Evolutionary conservation across 148 eudicot species (phyloP).

Genomic region (Nyssa sinensis): DNA sequence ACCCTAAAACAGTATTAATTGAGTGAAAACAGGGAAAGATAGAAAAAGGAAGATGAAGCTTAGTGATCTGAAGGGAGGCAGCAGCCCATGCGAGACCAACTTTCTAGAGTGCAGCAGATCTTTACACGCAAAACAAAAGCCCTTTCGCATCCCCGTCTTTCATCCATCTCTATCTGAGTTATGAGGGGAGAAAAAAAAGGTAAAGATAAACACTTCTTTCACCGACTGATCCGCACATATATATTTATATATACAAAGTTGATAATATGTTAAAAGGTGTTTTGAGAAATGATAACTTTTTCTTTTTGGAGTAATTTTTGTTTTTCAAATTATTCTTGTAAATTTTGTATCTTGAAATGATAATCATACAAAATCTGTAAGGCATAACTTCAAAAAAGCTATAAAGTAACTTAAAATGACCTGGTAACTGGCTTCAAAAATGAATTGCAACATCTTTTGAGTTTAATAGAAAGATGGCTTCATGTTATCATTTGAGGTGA

Average conservation of each 20-base stretch:
- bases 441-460: too few species aligned
- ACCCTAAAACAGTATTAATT: not conserved
- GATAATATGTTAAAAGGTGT: not conserved
- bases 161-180: conserved; percentile 19
- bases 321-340: not conserved
- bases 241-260: too few species aligned
- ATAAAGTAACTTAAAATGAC: too few species aligned
- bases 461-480: too few species aligned
- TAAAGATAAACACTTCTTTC: not conserved
- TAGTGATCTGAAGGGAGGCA: not conserved
- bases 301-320: too few species aligned
- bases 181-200: not conserved
- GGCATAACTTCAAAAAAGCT: too few species aligned
- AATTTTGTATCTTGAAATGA: not conserved
- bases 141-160: conserved; percentile 21
- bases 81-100: not conserved
- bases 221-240: conserved; percentile 3
- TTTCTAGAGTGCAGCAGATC: not conserved
- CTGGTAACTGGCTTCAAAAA: too few species aligned
- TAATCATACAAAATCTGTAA: not conserved
- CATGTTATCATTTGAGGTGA: too few species aligned
- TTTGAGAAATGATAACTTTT: not conserved
- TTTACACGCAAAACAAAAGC: not conserved
- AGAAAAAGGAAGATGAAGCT: not conserved
- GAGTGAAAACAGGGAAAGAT: not conserved